Base-by-base conservation (phyloP, 768 basidiomycete genomes). In the Hemileccinum rubropunctum region DNA sequence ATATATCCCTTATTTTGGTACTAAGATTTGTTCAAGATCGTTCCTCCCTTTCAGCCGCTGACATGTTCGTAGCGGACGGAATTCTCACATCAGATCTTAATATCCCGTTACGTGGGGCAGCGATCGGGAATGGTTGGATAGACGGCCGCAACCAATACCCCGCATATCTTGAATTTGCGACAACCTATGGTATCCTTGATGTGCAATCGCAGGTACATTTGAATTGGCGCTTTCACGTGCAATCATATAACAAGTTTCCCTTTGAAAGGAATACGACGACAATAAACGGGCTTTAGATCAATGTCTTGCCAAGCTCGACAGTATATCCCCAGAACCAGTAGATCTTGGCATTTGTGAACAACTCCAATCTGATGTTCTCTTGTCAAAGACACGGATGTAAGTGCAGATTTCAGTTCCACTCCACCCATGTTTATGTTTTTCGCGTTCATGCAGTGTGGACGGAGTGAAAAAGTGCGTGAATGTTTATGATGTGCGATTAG, bases 61-160 rank as follows among this genome's bases (percentile, higher is more conserved):
- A 61, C 47, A 15, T 26, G 14, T 53, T 34, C 52, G 18, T 53
- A 94, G 94, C 91, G 60, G 80, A 93, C 56, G 88, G 83, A 15
- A 74, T 95, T 39, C 73, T 97, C 27, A 66, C 76, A 53, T 81
- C 83, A 6, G 65, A 76, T 30, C 71, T 91, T 15, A 62, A 73
- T 21, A 72, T 86, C 23, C 83, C 82, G 0, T 72, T 98, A 8
- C 78, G 77, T 38, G 97, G 97, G 2, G 71, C 80, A 14, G 91
- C 95, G 1, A 97, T 99, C 38, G 97, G 97, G 18, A 99, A 99
- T 67, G 95, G 95, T 6, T 99, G 97, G 97, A 95, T 97, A 41
- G 95, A 98, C 65, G 84, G 85, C 0, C 80, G 81, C 36, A 75
- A 76, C 49, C 97, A 99, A 71, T 99, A 98, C 65, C 83, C 89